phyloP scores from a whole-genome alignment of 2,329 filamentous ascomycete genomes.

The Penicillium sp. region DNA sequence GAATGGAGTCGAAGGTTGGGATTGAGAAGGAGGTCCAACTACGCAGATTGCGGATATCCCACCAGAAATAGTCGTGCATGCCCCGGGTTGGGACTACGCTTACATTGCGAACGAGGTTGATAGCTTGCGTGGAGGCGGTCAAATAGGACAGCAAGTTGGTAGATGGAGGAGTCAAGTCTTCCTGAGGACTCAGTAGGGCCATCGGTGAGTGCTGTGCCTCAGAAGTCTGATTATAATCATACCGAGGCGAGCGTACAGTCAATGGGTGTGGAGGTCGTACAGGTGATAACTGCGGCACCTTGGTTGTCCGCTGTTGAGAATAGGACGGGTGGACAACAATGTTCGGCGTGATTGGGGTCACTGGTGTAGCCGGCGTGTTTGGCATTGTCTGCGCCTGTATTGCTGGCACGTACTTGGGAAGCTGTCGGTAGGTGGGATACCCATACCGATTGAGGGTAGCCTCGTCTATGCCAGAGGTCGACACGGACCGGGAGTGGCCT shows the following conservation, averaged over 20 bases:
- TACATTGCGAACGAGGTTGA: constrained; percentile 77
- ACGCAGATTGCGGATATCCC: constrained; percentile 86
- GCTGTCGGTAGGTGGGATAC: constrained; percentile 81
- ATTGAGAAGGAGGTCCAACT: constrained; percentile 81
- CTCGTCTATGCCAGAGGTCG: constrained; percentile 68
- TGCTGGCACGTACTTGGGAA: constrained; percentile 60
- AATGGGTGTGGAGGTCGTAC: constrained; percentile 40
- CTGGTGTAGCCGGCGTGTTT: constrained; percentile 41
- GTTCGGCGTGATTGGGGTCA: constrained; percentile 41
- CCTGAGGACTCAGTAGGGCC: constrained; percentile 24
- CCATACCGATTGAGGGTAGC: constrained; percentile 68
- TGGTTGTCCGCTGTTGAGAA: constrained; percentile 33
- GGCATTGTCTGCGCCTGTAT: constrained; percentile 45
- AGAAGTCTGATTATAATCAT: constrained; percentile 26
- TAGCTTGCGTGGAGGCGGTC: constrained; percentile 75
- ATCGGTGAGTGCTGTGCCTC: constrained; percentile 32
- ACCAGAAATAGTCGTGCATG: constrained; percentile 86
- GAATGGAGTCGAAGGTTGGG: constrained; percentile 69
- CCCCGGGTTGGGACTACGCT: constrained; percentile 67
- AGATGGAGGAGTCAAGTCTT: constrained; percentile 37
- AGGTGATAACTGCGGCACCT: constrained; percentile 45
- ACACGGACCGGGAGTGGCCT: constrained; percentile 60
- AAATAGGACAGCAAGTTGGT: constrained; percentile 79
- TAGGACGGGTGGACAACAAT: constrained; percentile 42
- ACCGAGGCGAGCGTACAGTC: constrained; percentile 32